Evolutionary conservation across 495 filamentous ascomycete genomes (phyloP).

Genomic region (Lineolata rhizophorae): DNA sequence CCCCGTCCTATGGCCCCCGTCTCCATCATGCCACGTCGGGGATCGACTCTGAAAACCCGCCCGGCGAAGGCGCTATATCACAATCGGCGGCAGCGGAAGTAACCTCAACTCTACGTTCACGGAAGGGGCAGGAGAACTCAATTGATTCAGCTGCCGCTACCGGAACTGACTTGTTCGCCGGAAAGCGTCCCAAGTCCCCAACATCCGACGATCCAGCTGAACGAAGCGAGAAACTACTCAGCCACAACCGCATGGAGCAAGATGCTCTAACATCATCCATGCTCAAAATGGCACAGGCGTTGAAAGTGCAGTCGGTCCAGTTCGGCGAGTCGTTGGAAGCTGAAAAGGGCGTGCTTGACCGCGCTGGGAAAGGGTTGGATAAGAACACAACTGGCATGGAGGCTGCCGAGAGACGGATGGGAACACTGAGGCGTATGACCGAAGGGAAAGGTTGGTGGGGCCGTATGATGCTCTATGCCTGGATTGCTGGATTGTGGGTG

Average conservation of each 20-base stretch:
- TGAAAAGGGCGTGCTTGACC: slow-evolving; percentile 44
- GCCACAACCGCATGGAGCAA: slow-evolving; percentile 55
- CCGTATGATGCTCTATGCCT: slow-evolving; percentile 59
- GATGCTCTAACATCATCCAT: slow-evolving; percentile 67
- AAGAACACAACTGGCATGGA: slow-evolving; percentile 53
- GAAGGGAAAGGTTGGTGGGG: slow-evolving; percentile 82
- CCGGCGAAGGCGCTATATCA: slow-evolving; percentile 6
- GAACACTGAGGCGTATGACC: slow-evolving; percentile 44
- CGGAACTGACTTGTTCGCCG: slow-evolving; percentile 11
- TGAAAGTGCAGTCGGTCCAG: slow-evolving; percentile 50
- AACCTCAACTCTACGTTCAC: slow-evolving; percentile 14
- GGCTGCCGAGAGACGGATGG: slow-evolving; percentile 51
- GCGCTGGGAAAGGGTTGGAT: slow-evolving; percentile 52
- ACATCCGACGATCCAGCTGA: slow-evolving; percentile 14
- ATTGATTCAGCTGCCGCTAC: slow-evolving; percentile 9
- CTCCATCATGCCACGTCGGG: slow-evolving; percentile 5
- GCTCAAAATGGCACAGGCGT: slow-evolving; percentile 47
- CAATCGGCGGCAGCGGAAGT: slow-evolving; percentile 8
- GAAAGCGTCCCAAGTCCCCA: slow-evolving; percentile 4
- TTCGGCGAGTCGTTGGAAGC: slow-evolving; percentile 49
- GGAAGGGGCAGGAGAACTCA: slow-evolving; percentile 3
- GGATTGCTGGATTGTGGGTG: slow-evolving; percentile 61
- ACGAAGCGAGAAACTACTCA: slow-evolving; percentile 43
- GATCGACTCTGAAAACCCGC: slow-evolving; percentile 8
- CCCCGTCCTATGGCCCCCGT: background rate